These are phyloP conservation scores for Sporopachydermia quercuum DNA, from an alignment of 805 yeast genomes.

Conservation along the genomic window DNA sequence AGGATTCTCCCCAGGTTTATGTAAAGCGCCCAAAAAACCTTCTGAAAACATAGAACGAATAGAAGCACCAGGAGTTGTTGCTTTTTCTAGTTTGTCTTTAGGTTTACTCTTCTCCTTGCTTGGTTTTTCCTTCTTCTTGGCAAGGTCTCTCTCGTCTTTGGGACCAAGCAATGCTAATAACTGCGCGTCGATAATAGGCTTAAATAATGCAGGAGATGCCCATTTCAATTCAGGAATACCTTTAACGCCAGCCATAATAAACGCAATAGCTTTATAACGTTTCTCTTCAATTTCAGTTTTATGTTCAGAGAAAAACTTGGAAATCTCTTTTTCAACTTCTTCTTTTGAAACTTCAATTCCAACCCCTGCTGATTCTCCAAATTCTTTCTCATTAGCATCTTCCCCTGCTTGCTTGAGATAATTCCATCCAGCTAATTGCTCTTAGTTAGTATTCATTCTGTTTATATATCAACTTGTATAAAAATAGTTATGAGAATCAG, in stretches of 20 bases:
- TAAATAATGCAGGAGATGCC: conserved; percentile 81
- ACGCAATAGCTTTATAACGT: conserved; percentile 70
- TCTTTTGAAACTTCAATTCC: conserved; percentile 60
- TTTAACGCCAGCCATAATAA: conserved; percentile 63
- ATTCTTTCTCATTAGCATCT: conserved; percentile 14
- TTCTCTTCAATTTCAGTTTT: conserved; percentile 46
- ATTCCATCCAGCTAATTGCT: conserved; percentile 62
- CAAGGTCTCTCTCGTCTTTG: conserved; percentile 84
- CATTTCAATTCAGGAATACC: conserved; percentile 65
- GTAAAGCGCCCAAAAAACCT: conserved; percentile 91
- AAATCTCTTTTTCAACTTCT: conserved; percentile 44
- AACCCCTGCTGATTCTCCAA: conserved; percentile 13
- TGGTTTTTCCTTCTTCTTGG: conserved; percentile 62
- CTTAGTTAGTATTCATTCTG: neutral
- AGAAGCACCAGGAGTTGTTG: conserved; percentile 6
- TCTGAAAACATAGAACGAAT: conserved; percentile 75
- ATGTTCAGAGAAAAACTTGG: conserved; percentile 42
- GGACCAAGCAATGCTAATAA: conserved; percentile 73
- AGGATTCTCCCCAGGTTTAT: conserved; percentile 89
- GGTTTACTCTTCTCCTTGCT: conserved; percentile 21
- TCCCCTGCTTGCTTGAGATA: conserved; percentile 38
- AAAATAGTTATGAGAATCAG: too few relatives aligned
- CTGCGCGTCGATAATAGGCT: conserved; percentile 73
- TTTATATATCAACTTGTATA: too few relatives aligned
- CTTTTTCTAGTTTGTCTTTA: conserved; percentile 11